Evolutionary conservation across 257 asterid genomes (phyloP).

Genomic region (Solanum chmielewskii): DNA sequence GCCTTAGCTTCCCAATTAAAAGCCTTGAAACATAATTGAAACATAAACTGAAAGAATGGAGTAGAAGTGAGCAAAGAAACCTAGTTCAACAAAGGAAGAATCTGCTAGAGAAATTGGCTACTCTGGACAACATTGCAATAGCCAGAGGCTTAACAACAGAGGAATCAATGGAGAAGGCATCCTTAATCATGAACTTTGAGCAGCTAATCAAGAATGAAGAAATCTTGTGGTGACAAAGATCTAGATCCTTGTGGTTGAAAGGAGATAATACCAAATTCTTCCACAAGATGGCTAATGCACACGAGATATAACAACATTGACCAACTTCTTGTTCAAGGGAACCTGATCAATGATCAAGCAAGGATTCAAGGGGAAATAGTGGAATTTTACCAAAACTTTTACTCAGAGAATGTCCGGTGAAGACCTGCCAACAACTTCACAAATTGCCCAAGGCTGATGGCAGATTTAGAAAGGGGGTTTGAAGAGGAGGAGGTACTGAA

Average conservation of each 20-base stretch:
- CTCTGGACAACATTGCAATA: too few relatives aligned
- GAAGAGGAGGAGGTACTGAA: neutral
- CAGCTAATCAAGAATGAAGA: neutral
- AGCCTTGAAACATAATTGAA: too few relatives aligned
- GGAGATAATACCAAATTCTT: neutral
- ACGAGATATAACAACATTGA: neutral
- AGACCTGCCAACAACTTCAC: neutral
- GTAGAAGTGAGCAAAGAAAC: too few relatives aligned
- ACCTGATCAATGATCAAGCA: neutral
- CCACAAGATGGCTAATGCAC: neutral
- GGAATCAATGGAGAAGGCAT: too few relatives aligned
- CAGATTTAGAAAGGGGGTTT: neutral
- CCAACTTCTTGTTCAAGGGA: neutral
- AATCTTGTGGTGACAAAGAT: neutral
- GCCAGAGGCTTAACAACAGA: too few relatives aligned
- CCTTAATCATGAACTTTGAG: too few relatives aligned
- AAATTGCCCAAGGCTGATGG: neutral
- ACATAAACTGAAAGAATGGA: too few relatives aligned
- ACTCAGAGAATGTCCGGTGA: neutral
- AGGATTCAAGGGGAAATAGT: neutral
- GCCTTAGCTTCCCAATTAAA: too few relatives aligned
- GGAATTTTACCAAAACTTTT: neutral
- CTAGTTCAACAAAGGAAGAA: too few relatives aligned
- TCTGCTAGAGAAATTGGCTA: too few relatives aligned
- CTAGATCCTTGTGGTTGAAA: neutral